Conservation (phyloP, 129 eudicot genomes). For the Ambrosia trifida region DNA sequence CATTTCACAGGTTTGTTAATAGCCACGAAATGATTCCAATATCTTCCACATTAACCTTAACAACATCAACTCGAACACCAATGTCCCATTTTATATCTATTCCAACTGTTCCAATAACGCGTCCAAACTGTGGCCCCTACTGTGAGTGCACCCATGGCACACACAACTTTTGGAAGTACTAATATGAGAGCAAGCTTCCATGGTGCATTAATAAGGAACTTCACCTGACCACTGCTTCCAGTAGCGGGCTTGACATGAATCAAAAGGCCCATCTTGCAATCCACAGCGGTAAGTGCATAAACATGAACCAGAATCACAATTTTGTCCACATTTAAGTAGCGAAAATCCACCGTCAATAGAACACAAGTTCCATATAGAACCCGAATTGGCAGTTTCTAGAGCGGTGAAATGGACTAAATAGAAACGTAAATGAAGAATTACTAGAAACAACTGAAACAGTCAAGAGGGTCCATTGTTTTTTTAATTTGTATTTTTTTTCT, state of each 20-base stretch:
- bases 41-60: conserved; percentile 12
- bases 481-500: too few species aligned
- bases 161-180: background rate
- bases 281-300: conserved; percentile 38
- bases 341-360: conserved; percentile 10
- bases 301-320: background rate
- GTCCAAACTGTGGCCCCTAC: background rate
- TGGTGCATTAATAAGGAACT: background rate
- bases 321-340: conserved; percentile 22
- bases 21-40: background rate
- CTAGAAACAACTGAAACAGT: too few species aligned
- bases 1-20: background rate
- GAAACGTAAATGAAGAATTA: too few species aligned
- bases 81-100: conserved; percentile 10
- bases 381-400: background rate
- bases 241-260: conserved; percentile 26
- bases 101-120: background rate
- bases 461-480: too few species aligned
- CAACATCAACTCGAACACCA: conserved; percentile 20
- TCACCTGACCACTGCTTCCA: conserved; percentile 61
- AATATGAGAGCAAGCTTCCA: background rate
- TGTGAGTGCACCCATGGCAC: background rate
- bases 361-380: background rate
- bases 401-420: conserved; percentile 58
- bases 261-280: conserved; percentile 58